A percentile compares a stretch with the other conserved stretches of the same genome.
Conservation (phyloP, 305 asterid species). For the Fraxinus ornus region DNA sequence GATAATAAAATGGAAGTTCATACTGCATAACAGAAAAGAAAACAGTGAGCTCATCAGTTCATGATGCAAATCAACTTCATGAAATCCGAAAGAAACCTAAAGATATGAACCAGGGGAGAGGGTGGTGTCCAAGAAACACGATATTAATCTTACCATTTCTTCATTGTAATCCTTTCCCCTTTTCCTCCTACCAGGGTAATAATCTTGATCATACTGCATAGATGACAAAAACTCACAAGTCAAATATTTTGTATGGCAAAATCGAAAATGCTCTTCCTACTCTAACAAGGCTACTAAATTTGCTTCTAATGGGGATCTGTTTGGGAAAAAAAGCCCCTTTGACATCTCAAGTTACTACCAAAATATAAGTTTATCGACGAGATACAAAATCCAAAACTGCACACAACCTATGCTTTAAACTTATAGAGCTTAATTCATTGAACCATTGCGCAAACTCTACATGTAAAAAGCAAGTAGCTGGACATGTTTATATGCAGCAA, state of each 20-base stretch:
- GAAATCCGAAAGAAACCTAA: conserved; percentile 9
- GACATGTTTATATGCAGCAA: not conserved
- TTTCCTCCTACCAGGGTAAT: conserved; percentile 95
- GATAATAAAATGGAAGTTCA: conserved; percentile 92
- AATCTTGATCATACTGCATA: conserved; percentile 85
- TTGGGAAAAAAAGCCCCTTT: not conserved
- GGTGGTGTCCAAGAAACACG: not conserved
- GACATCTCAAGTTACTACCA: conserved; percentile 2
- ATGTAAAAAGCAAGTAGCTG: not conserved
- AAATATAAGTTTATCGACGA: conserved; percentile 4
- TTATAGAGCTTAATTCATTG: not conserved
- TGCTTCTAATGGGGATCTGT: not conserved
- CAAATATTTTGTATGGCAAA: conserved; percentile 17
- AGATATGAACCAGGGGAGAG: not conserved
- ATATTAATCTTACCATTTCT: conserved; percentile 64
- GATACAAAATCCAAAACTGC: conserved; percentile 2
- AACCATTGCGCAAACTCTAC: not conserved
- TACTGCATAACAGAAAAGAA: conserved; percentile 58
- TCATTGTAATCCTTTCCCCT: conserved; percentile 89
- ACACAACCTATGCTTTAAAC: not conserved
- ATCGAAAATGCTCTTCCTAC: not conserved
- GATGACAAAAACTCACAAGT: conserved; percentile 15
- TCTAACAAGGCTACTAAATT: not conserved
- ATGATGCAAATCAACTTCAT: conserved; percentile 6
- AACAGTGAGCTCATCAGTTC: conserved; percentile 29